Evolutionary conservation across 441 rosid species (phyloP), one percentile per base, ranked within the genome.

Genomic region (Mallotus repandus): DNA sequence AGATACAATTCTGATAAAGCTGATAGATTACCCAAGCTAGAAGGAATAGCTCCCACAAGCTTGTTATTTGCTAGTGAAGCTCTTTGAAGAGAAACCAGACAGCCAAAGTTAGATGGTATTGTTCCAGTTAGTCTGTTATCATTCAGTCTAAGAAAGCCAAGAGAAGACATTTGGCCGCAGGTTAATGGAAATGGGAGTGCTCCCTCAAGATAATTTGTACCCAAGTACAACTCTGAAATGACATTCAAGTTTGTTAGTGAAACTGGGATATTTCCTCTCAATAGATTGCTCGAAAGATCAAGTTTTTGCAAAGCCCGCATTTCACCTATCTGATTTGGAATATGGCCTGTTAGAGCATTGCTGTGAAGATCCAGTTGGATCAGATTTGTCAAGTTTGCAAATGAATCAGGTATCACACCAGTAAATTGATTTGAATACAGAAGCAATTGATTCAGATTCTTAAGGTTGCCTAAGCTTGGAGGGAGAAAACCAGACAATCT

Each of bases 1-100:
- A 86, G 84, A 79, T 84, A 86, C 49, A 88, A 63, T 79, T 88
- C 92, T 8, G 86, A 73, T 66, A 86, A 79, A 62, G 78, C 81
- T 60, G 81, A 69, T 25, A 88, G 85, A 68, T 72, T 70, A 1
- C 86, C 85, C 57, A 88, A 61, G 66, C 85, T 79, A 14, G 79
- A 52, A 41, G 92, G 88, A 79, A 88, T 79, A 54, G 58, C 75
- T 66, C 88, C 92, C 7, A 77, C 73, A 25, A 88, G 81, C 81
- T 65, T 75, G 80, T 88, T 88, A 49, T 81, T 82, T 76, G 85
- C 85, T 2, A 83, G 68, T 53, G 89, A 84, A 70, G 81, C 84
- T 75, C 89, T 79, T 49, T 77, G 83, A 63, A 88, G 89, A 53
- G 89, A 82, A 25, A 60, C 76, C 68, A 86, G 61, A 71, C 54